A percentile compares a stretch with the other conserved stretches of the same genome.
Evolutionary conservation across 2,329 filamentous ascomycete genomes (phyloP).

Genomic region (Zasmidium cellare): DNA sequence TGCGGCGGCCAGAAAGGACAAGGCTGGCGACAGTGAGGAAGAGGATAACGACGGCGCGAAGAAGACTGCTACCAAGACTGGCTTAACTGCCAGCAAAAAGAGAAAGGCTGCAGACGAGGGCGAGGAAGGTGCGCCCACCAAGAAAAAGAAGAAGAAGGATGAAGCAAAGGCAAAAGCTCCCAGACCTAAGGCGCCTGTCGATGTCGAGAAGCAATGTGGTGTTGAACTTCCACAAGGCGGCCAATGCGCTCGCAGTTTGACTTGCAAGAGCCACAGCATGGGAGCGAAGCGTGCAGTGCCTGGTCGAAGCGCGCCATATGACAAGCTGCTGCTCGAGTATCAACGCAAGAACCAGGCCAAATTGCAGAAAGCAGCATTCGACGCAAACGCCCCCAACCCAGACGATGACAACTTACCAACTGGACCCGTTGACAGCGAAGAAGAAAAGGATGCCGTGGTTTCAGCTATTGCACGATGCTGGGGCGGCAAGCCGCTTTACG

Average conservation of each 20-base stretch:
- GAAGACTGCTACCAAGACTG: slow-evolving; percentile 32
- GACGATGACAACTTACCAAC: slow-evolving; percentile 76
- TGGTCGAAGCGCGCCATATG: slow-evolving; percentile 81
- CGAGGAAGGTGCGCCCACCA: slow-evolving; percentile 73
- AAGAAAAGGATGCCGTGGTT: slow-evolving; percentile 91
- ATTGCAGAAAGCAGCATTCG: slow-evolving; percentile 92
- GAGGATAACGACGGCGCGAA: slow-evolving; percentile 34
- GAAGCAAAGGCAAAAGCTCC: slow-evolving; percentile 61
- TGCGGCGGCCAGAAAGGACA: slow-evolving; percentile 48
- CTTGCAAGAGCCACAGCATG: slow-evolving; percentile 90
- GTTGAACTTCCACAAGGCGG: slow-evolving; percentile 81
- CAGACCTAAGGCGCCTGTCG: slow-evolving; percentile 85
- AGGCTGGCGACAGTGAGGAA: slow-evolving; percentile 41
- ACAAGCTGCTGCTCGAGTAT: slow-evolving; percentile 70
- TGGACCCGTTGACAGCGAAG: slow-evolving; percentile 86
- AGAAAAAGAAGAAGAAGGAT: slow-evolving; percentile 72
- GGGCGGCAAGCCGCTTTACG: slow-evolving; percentile 74
- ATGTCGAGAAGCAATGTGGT: slow-evolving; percentile 90
- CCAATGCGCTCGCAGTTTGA: slow-evolving; percentile 81
- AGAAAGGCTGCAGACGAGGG: slow-evolving; percentile 53
- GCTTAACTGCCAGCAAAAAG: slow-evolving; percentile 39
- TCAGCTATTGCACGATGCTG: slow-evolving; percentile 66
- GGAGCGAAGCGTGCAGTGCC: slow-evolving; percentile 87
- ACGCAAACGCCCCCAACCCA: slow-evolving; percentile 79
- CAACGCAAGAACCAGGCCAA: slow-evolving; percentile 98